Conservation (phyloP, 805 yeast genomes). For the Kuraishia borneana region DNA sequence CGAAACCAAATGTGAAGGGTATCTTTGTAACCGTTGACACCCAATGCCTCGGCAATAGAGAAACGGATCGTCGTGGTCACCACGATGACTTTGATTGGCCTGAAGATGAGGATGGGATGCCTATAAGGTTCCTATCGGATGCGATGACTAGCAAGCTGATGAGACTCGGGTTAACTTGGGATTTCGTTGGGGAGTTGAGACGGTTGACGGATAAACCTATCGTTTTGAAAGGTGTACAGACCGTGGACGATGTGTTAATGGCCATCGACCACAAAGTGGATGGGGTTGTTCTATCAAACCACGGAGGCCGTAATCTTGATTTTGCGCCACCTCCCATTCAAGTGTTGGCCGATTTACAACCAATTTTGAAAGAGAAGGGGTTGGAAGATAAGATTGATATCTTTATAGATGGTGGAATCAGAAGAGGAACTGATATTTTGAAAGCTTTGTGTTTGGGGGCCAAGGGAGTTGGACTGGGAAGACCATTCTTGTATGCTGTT, state of each 20-base stretch:
- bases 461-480: constrained; percentile 51
- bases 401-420: constrained; percentile 66
- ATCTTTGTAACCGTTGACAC: constrained; percentile 30
- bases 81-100: constrained; percentile 37
- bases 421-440: constrained; percentile 68
- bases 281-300: constrained; percentile 59
- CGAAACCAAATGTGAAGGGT: constrained; percentile 22
- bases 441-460: constrained; percentile 75
- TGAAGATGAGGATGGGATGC: constrained; percentile 42
- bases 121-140: constrained; percentile 1
- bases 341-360: constrained; percentile 43
- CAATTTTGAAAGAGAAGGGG: constrained; percentile 26
- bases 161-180: constrained; percentile 15
- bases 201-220: constrained; percentile 28
- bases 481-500: constrained; percentile 71
- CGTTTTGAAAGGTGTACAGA: constrained; percentile 50
- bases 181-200: constrained; percentile 15
- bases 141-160: constrained; percentile 7
- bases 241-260: constrained; percentile 47
- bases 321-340: constrained; percentile 50
- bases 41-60: constrained; percentile 30
- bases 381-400: constrained; percentile 41
- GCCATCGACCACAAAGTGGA: constrained; percentile 48
- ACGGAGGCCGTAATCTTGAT: constrained; percentile 66
- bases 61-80: constrained; percentile 26